Base-by-base conservation (phyloP, 2,329 filamentous ascomycete species). In the Cadophora gregata region DNA sequence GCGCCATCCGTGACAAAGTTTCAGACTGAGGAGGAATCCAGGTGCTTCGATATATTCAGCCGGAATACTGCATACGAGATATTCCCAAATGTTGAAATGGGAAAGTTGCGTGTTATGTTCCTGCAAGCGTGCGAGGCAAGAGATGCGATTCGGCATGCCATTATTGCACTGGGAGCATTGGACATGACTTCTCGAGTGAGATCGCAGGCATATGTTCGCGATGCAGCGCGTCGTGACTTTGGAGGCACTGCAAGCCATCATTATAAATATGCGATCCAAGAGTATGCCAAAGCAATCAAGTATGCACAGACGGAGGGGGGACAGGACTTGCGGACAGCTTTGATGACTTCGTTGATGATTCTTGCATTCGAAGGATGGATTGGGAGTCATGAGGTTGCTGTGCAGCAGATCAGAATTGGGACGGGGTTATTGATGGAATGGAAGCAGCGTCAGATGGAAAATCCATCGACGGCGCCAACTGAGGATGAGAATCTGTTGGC, bases 351-450 rank as follows among this genome's bases (percentile, higher is more conserved):
- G 62, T 84, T 90, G 48, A 79, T 90, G 51, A 79, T 90, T 59
- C 84, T 86, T 21, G 88, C 85, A 74, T 90, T 90, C 67, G 88
- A 90, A 75, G 88, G 86, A 1, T 88, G 88, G 71, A 83, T 88
- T 29, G 86, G 86, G 31, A 83, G 88, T 68, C 86, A 88, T 73
- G 83, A 81, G 69, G 84, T 86, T 71, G 86, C 86, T 59, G 87
- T 88, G 58, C 71, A 78, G 16, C 86, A 88, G 72, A 87, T 88
- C 48, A 86, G 87, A 73, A 83, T 77, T 5, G 86, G 86, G 33
- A 63, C 61, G 21, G 51, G 45, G 21, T 58, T 67, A 42, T 29
- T 67, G 33, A 64, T 61, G 36, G 65, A 67, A 38, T 67, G 65
- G 65, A 67, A 67, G 27, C 56, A 67, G 56, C 55, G 56, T 10